Base-by-base conservation (phyloP, 164 flowering plant species). In the Aristolochia fimbriata region DNA sequence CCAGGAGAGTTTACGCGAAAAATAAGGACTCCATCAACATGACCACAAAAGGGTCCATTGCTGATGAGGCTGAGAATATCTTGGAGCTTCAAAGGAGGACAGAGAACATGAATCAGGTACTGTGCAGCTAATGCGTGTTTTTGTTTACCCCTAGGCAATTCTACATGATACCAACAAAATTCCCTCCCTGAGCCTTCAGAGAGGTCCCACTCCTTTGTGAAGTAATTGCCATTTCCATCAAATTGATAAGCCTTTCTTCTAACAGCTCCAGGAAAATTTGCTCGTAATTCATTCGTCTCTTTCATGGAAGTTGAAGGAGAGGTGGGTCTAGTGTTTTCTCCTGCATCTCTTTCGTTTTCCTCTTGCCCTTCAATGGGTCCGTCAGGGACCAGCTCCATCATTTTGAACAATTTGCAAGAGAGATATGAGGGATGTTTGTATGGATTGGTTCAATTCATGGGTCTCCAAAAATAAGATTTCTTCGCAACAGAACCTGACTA, bases 131-230 rank as follows among this genome's bases (percentile, higher is more conserved):
- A 77, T 8, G 96, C 63, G 0, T 87, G 90, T 53, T 73, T 91
- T 47, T 81, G 90, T 51, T 85, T 87, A 33, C 76, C 85, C 71
- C 80, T 91, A 3, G 99, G 97, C 58, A 94, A 80, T 63, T 91
- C 97, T 0, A 94, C 95, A 75, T 94, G 97, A 58, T 91, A 94
- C 99, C 99, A 94, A 76, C 90, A 86, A 62, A 94, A 94, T 61
- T 94, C 97, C 1, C 70, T 71, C 19, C 86, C 95, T 20, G 62
- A 70, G 43, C 96, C 91, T 66, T 91, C 89, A 13, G 70, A 59
- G 13, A 94, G 84, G 74, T 94, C 90, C 99, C 99, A 91, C 68
- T 91, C 96, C 67, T 85, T 91, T 48, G 74, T 71, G 61, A 67
- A 81, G 59, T 74, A 94, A 16, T 79, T 80, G 3, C 99, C 99